Conservation (phyloP, 75 land plant species). For the Selaginella moellendorffii region DNA sequence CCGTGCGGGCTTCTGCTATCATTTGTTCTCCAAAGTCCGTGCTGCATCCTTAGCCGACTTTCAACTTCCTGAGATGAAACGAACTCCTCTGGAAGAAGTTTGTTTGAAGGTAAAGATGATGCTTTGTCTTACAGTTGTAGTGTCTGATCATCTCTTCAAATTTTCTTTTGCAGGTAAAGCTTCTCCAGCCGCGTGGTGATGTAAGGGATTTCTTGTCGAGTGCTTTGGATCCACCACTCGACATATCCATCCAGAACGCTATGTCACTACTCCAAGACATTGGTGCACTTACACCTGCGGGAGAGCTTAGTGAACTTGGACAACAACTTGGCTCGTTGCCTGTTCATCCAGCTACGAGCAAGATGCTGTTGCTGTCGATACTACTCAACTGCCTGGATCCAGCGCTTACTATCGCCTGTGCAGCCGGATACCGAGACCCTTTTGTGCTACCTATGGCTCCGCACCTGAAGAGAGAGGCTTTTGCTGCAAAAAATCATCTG, state of each 20-base stretch:
- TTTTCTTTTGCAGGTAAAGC: constrained; percentile 58
- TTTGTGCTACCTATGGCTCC: constrained; percentile 63
- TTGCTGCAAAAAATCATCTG: constrained; percentile 46
- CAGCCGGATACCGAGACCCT: constrained; percentile 64
- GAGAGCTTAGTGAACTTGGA: constrained; percentile 66
- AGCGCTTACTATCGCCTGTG: constrained; percentile 79
- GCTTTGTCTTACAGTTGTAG: neutral
- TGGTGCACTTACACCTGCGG: constrained; percentile 54
- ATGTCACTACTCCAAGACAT: constrained; percentile 53
- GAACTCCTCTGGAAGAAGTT: constrained; percentile 84
- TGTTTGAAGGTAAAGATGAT: constrained; percentile 58
- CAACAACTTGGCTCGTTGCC: constrained; percentile 67
- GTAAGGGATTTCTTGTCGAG: constrained; percentile 48
- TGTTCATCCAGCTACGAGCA: constrained; percentile 78
- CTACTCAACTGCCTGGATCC: constrained; percentile 84
- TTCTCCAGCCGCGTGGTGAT: constrained; percentile 47
- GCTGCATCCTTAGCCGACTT: constrained; percentile 55
- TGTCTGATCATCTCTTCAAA: no score
- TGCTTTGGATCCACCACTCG: constrained; percentile 70
- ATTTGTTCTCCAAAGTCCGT: constrained; percentile 63
- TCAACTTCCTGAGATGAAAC: constrained; percentile 85
- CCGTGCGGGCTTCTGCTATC: constrained; percentile 48
- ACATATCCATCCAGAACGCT: constrained; percentile 56
- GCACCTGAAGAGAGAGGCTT: constrained; percentile 44
- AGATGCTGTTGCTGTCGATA: constrained; percentile 76